phyloP scores from a whole-genome alignment of 345 rosid species.

The Alliaria petiolata region DNA sequence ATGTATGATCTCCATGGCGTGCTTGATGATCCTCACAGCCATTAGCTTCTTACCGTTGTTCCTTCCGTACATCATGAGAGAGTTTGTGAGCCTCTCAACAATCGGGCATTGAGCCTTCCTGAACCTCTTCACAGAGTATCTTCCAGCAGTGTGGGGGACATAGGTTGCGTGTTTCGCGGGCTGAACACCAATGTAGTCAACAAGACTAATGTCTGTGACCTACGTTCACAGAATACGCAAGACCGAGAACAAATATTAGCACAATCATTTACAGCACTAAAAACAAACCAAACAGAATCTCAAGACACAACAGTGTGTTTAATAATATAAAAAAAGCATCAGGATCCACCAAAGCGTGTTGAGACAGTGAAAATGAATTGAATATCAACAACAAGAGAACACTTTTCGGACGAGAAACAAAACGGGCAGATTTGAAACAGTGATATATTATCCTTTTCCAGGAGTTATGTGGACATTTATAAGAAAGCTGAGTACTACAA shows the following conservation, averaged over 20 bases:
- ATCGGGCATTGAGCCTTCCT: constrained; percentile 97
- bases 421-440: too few relatives aligned
- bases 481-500: background rate
- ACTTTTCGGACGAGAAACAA: background rate
- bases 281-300: background rate
- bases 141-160: constrained; percentile 94
- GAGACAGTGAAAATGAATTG: background rate
- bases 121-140: constrained; percentile 92
- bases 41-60: constrained; percentile 88
- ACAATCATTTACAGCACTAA: background rate
- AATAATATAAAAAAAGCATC: background rate
- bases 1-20: constrained; percentile 92
- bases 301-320: background rate
- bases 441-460: background rate
- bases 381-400: background rate
- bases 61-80: constrained; percentile 94
- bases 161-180: constrained; percentile 76
- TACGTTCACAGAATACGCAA: constrained; percentile 2
- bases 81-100: constrained; percentile 90
- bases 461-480: too few relatives aligned
- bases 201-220: constrained; percentile 70
- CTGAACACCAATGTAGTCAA: constrained; percentile 71
- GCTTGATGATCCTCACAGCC: constrained; percentile 85
- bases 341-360: too few relatives aligned
- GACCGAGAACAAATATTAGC: background rate